These are phyloP conservation scores for Claviceps africana DNA, from an alignment of 2,329 filamentous ascomycete genomes.

Conservation along the genomic window DNA sequence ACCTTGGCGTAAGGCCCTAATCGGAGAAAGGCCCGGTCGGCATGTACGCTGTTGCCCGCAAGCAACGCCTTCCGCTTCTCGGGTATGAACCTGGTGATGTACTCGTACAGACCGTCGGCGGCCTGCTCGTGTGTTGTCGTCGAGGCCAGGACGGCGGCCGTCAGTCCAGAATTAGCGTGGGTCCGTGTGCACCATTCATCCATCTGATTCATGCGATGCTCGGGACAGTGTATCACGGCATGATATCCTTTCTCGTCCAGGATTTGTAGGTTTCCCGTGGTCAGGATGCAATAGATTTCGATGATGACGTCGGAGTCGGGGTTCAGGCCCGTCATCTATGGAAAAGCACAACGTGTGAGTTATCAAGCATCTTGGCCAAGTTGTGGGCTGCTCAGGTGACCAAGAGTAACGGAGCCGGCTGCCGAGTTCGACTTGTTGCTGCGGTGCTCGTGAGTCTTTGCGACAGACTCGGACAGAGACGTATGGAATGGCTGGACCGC, in stretches of 20 bases:
- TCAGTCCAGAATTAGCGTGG: conserved; percentile 71
- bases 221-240: conserved; percentile 59
- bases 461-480: too few species aligned
- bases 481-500: too few species aligned
- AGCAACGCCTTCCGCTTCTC: conserved; percentile 54
- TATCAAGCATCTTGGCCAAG: too few species aligned
- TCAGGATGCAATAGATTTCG: conserved; percentile 86
- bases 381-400: too few species aligned
- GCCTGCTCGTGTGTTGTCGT: conserved; percentile 58
- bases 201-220: conserved; percentile 61
- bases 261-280: conserved; percentile 61
- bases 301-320: conserved; percentile 70
- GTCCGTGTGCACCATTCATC: conserved; percentile 78
- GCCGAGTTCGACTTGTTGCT: too few species aligned
- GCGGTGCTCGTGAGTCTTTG: too few species aligned
- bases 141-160: conserved; percentile 59
- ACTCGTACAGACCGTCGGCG: conserved; percentile 57
- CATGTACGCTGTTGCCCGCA: conserved; percentile 87
- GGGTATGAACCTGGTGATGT: conserved; percentile 62
- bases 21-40: conserved; percentile 69
- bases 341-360: neutral
- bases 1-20: conserved; percentile 60
- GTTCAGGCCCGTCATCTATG: conserved; percentile 69
- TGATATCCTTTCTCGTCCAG: conserved; percentile 70
- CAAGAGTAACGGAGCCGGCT: too few species aligned